These are phyloP conservation scores for Geotrichum macrosporum DNA, from an alignment of 1,139 yeast genomes.

Conservation along the genomic window DNA sequence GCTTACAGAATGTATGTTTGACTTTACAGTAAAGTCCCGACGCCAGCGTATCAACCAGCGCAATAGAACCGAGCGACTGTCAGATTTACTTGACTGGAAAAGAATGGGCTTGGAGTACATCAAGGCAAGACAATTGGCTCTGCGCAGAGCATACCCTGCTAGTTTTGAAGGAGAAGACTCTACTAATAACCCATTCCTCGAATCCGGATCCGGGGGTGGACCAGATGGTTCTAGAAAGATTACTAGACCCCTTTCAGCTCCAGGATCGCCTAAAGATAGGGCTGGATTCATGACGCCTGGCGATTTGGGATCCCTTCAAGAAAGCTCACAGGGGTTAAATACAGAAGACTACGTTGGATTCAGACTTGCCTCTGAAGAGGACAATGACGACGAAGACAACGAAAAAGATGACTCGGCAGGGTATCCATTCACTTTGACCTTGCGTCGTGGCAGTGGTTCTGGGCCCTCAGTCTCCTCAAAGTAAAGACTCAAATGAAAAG, in stretches of 20 bases:
- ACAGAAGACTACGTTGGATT: constrained; percentile 81
- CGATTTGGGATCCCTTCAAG: constrained; percentile 93
- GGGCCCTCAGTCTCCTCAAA: constrained; percentile 2
- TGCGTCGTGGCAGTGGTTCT: constrained; percentile 10
- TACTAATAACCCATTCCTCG: constrained; percentile 53
- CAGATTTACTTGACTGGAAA: constrained; percentile 94
- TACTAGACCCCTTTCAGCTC: constrained; percentile 88
- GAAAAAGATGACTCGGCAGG: constrained; percentile 28
- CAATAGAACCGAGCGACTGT: constrained; percentile 90
- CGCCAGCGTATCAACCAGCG: constrained; percentile 98
- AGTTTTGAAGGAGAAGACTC: constrained; percentile 51
- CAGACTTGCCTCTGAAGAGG: constrained; percentile 47
- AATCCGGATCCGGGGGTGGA: too few species aligned
- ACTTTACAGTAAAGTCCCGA: constrained; percentile 80
- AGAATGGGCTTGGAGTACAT: constrained; percentile 96
- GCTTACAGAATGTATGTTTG: constrained; percentile 83
- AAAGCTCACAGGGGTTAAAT: constrained; percentile 65
- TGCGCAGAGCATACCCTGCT: constrained; percentile 91
- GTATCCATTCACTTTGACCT: constrained; percentile 27
- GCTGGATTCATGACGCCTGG: constrained; percentile 91
- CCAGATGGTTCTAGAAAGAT: constrained; percentile 59
- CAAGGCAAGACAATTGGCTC: constrained; percentile 87
- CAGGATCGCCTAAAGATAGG: constrained; percentile 77
- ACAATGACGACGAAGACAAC: constrained; percentile 44
- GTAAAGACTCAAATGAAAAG: too few species aligned